Base-by-base conservation (phyloP, 208 protist species). In the Tritrichomonas foetus region DNA sequence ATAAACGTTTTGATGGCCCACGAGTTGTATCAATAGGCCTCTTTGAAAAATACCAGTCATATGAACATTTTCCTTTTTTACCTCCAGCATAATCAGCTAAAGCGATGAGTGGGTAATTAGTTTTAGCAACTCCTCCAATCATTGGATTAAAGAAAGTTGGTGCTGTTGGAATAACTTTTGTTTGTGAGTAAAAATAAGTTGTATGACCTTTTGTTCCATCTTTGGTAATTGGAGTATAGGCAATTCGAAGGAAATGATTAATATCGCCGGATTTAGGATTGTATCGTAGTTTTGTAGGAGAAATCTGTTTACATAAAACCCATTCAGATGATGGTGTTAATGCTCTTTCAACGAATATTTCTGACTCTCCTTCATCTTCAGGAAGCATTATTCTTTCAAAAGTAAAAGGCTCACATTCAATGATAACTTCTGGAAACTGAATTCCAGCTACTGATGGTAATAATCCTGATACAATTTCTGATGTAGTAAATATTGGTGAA, bases 101-200 rank as follows among this genome's bases (percentile, higher is more conserved):
- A 20, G 78, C 78, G 13, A 49, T 47, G 0, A 89, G 16, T 3
- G 41, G 9, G 27, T 33, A n/a, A 3, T 57, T 16, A n/a, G 47
- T 89, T 50, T 89, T 89, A 61, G 27, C n/a, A 39, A 49, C 20
- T 27, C 78, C 78, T 39, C n/a, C 78, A 57, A 89, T 89, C 1
- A 57, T 53, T 33, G 78, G 78, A 89, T 57, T 11, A 57, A 39
- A 13, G 16, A 89, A 89, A 27, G 33, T 44, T 55, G 78, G 78
- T 22, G 44, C 3, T 1, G 78, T 47, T 20, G 78, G 78, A 13
- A 89, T 8, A 39, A 89, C 78, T 57, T 27, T 25, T 1, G 22
- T 39, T 57, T 44, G 9, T 33, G 78, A 89, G 39, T 89, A 89
- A 49, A 89, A 89, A 57, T 89, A 89, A 25, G 44, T 89, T 89